phyloP scores from a whole-genome alignment of 345 rosid species.

The Carallia brachiata region DNA sequence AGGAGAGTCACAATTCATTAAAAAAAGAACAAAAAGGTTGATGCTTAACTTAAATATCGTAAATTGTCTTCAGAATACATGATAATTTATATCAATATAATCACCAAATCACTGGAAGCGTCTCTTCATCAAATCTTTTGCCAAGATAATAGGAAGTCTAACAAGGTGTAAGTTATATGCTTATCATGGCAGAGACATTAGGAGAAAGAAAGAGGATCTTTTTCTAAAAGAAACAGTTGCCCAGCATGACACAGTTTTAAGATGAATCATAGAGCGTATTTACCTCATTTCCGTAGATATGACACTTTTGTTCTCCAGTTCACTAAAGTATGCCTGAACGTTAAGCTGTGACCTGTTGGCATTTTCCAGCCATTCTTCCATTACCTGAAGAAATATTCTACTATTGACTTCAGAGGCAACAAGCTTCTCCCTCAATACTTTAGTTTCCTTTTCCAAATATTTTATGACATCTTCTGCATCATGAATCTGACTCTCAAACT shows the following conservation, averaged over 20 bases:
- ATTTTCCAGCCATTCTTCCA: slow-evolving; percentile 41
- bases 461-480: slow-evolving; percentile 40
- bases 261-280: not conserved
- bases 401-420: slow-evolving; percentile 34
- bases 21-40: no score
- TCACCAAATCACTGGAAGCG: not conserved
- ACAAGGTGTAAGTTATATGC: not conserved
- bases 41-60: no score
- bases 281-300: slow-evolving; percentile 35
- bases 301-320: slow-evolving; percentile 23
- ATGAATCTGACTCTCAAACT: slow-evolving; percentile 43
- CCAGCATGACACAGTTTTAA: no score
- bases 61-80: not conserved
- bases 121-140: not conserved
- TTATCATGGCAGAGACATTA: no score
- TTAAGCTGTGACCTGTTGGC: slow-evolving; percentile 22
- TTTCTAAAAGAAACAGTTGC: no score
- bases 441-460: slow-evolving; percentile 47
- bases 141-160: no score
- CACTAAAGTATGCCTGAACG: slow-evolving; percentile 21
- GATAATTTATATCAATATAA: not conserved
- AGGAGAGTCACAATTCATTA: no score
- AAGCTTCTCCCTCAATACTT: slow-evolving; percentile 46
- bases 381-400: slow-evolving; percentile 27
- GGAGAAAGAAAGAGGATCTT: no score